Evolutionary conservation across 495 filamentous ascomycete genomes (phyloP).

Genomic region (Jackrogersella multiformis): DNA sequence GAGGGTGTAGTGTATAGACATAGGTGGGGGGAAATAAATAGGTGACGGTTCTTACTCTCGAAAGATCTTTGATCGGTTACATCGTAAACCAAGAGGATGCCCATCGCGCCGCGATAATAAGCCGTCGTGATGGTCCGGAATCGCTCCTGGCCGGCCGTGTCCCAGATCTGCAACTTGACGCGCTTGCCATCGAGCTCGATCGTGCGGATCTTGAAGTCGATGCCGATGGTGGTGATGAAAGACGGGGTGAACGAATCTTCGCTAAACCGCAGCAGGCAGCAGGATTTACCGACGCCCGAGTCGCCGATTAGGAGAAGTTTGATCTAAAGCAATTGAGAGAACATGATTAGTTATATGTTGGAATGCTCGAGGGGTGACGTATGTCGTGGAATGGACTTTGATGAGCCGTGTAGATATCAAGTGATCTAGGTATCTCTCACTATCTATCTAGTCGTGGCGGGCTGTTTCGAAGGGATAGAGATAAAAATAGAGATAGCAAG

Average conservation of each 20-base stretch:
- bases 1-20: too few relatives aligned
- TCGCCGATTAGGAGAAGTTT: constrained; percentile 98
- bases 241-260: constrained; percentile 99
- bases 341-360: constrained; percentile 8
- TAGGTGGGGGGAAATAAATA: neutral
- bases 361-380: neutral
- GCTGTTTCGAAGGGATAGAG: constrained; percentile 15
- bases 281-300: constrained; percentile 97
- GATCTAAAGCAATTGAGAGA: constrained; percentile 69
- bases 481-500: neutral
- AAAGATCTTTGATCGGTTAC: constrained; percentile 98
- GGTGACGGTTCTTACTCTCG: constrained; percentile 73
- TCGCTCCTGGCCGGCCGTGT: constrained; percentile 96
- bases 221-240: constrained; percentile 99
- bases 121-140: constrained; percentile 99
- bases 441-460: constrained; percentile 9
- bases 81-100: constrained; percentile 97
- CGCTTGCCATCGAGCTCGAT: constrained; percentile 98
- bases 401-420: constrained; percentile 6
- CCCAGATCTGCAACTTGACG: constrained; percentile 99
- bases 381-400: neutral
- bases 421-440: too few relatives aligned
- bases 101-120: constrained; percentile 98
- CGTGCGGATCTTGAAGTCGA: constrained; percentile 99
- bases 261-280: constrained; percentile 96